Evolutionary conservation across 1,139 yeast genomes (phyloP).

Genomic region (Geotrichum phurueaensis): DNA sequence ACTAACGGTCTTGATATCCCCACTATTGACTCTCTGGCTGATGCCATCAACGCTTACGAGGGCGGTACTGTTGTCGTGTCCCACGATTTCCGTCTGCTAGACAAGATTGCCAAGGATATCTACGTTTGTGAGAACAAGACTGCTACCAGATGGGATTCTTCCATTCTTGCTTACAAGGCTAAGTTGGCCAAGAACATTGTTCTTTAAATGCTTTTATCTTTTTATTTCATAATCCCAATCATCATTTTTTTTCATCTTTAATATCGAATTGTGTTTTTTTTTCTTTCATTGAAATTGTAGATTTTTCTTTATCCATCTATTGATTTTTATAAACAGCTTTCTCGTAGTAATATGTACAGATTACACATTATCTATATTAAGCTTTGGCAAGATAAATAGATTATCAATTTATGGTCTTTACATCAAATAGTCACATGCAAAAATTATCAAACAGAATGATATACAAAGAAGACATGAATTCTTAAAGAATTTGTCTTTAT

Average conservation of each 20-base stretch:
- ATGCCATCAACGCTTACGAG: conserved; percentile 85
- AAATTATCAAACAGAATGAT: no score
- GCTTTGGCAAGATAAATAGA: no score
- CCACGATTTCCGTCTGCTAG: conserved; percentile 97
- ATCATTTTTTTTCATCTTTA: background rate
- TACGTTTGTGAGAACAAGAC: conserved; percentile 91
- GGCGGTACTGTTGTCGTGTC: conserved; percentile 99
- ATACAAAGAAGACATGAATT: no score
- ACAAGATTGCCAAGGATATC: conserved; percentile 95
- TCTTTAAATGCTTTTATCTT: conserved; percentile 25
- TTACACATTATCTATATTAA: no score
- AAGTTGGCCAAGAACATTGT: conserved; percentile 77
- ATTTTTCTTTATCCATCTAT: background rate
- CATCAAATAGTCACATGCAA: no score
- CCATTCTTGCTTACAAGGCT: conserved; percentile 87
- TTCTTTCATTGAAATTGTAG: background rate
- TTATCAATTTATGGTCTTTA: no score
- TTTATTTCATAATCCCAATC: conserved; percentile 1
- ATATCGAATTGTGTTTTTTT: background rate
- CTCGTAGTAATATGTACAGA: no score
- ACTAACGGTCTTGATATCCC: conserved; percentile 98
- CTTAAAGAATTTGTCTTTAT: no score
- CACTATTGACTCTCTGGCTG: conserved; percentile 95
- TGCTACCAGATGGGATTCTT: conserved; percentile 93
- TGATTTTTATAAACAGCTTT: no score